Conservation (phyloP, 176 grass and related monocot species). For the Miscanthus lutarioriparius region DNA sequence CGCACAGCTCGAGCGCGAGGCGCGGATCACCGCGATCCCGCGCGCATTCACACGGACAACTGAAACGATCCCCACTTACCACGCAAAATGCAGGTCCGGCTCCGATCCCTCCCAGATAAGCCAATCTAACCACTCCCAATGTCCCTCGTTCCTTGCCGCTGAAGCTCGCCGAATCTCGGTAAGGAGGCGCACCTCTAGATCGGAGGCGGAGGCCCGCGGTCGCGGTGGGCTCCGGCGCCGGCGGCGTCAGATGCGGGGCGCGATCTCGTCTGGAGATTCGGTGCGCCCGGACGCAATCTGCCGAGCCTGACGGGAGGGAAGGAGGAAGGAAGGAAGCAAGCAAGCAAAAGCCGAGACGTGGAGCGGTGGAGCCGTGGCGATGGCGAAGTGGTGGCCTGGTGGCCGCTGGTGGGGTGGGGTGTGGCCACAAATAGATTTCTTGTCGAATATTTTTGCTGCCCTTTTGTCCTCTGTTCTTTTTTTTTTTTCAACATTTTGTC, state of each 20-base stretch:
- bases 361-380: conserved; percentile 14
- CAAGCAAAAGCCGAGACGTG: conserved; percentile 22
- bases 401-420: neutral
- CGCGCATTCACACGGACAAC: neutral
- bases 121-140: neutral
- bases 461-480: neutral
- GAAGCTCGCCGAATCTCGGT: neutral
- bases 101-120: neutral
- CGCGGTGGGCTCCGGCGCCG: neutral
- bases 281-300: neutral
- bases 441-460: neutral
- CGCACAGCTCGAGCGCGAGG: neutral
- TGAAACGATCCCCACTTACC: neutral
- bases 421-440: conserved; percentile 20
- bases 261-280: conserved; percentile 30
- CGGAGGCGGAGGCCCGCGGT: conserved; percentile 8
- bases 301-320: neutral
- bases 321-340: neutral
- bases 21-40: conserved; percentile 21
- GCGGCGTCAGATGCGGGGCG: neutral
- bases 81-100: conserved; percentile 4
- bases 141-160: neutral
- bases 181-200: conserved; percentile 31
- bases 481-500: too few relatives aligned
- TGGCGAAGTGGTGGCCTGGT: conserved; percentile 14